Conservation (phyloP, 371 early-diverging fungal genomes). For the Mucor saturninus region DNA sequence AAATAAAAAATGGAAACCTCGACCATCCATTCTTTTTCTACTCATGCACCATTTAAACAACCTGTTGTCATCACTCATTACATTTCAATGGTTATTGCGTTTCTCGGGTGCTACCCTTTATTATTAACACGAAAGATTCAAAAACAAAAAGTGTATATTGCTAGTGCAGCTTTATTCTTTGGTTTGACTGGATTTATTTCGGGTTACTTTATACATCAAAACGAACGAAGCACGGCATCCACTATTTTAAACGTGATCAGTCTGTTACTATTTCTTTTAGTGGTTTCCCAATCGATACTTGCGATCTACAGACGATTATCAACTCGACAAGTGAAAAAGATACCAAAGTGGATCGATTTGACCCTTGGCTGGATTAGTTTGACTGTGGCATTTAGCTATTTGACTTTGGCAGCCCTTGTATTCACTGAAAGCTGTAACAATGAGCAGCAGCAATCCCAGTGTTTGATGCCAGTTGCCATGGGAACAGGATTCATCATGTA, state of each 20-base stretch:
- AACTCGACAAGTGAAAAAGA: neutral
- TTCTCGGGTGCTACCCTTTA: constrained; percentile 47
- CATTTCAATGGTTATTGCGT: constrained; percentile 41
- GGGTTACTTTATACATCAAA: constrained; percentile 30
- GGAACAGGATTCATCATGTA: constrained; percentile 48
- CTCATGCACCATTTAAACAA: constrained; percentile 47
- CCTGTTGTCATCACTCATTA: constrained; percentile 46
- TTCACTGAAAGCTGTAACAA: constrained; percentile 36
- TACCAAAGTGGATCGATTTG: constrained; percentile 34
- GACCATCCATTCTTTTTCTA: constrained; percentile 42
- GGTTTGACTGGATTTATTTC: constrained; percentile 37
- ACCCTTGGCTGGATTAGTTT: constrained; percentile 40
- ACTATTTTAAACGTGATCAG: constrained; percentile 8
- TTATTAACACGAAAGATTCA: constrained; percentile 42
- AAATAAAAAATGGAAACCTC: constrained; percentile 32
- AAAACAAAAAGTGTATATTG: constrained; percentile 31
- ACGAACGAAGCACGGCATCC: constrained; percentile 15
- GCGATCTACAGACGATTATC: constrained; percentile 2
- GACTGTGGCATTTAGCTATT: constrained; percentile 31
- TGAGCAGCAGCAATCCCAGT: constrained; percentile 22
- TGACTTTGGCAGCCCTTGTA: constrained; percentile 29
- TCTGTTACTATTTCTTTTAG: constrained; percentile 21
- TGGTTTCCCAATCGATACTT: constrained; percentile 13
- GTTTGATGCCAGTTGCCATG: constrained; percentile 42
- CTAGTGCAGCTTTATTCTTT: constrained; percentile 29